These are phyloP conservation scores for Podaxis carcinomalis DNA, from an alignment of 768 basidiomycete genomes.

Conservation along the genomic window DNA sequence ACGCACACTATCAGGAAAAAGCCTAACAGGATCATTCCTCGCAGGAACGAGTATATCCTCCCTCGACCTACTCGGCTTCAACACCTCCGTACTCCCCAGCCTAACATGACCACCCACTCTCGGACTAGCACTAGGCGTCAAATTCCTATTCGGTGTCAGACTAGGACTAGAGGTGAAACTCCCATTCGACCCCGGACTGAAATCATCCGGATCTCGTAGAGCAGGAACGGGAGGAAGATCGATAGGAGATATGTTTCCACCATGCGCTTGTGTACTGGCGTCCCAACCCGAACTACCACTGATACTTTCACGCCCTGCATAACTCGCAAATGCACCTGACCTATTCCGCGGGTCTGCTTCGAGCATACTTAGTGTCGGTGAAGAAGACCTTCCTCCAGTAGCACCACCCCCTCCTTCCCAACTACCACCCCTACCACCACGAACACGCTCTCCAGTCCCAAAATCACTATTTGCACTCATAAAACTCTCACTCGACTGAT, in stretches of 20 bases:
- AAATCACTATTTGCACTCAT: neutral
- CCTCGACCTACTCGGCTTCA: slow-evolving; percentile 16
- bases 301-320: neutral
- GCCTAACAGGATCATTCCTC: slow-evolving; percentile 23
- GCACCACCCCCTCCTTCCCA: neutral
- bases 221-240: neutral
- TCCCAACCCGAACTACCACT: slow-evolving; percentile 6
- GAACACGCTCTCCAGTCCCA: neutral
- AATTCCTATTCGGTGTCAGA: neutral
- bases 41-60: slow-evolving; percentile 19
- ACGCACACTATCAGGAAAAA: slow-evolving; percentile 33
- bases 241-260: neutral
- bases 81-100: neutral
- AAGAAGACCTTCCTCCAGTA: neutral
- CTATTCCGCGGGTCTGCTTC: neutral
- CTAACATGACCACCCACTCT: neutral
- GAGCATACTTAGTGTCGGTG: neutral
- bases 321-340: neutral
- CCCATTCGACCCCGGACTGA: neutral
- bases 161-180: neutral
- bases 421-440: neutral
- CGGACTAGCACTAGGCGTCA: neutral
- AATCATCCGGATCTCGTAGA: neutral
- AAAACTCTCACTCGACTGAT: neutral
- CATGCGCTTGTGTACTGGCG: neutral